Conservation (phyloP, 352 stramenopile species). For the Phytophthora syringae region DNA sequence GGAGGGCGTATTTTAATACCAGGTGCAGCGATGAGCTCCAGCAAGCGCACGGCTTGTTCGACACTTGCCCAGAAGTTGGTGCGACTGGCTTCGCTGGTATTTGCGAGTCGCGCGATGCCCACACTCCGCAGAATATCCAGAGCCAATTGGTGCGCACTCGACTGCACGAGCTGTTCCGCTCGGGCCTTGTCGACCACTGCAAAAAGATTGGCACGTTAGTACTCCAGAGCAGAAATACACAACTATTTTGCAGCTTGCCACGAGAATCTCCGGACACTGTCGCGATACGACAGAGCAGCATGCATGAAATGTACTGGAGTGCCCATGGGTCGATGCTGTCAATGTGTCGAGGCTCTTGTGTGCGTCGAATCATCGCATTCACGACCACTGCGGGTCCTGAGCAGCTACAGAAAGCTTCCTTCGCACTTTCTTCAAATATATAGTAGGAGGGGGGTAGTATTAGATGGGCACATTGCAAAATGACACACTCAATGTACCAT, state of each 20-base stretch:
- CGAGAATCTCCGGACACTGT: constrained; percentile 18
- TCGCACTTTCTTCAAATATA: constrained; percentile 40
- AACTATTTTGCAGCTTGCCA: constrained; percentile 21
- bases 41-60: constrained; percentile 58
- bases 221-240: not conserved
- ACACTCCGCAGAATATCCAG: constrained; percentile 46
- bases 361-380: constrained; percentile 29
- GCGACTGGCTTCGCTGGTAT: constrained; percentile 9
- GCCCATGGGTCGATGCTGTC: constrained; percentile 23
- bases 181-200: constrained; percentile 34
- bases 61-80: constrained; percentile 27
- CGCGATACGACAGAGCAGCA: constrained; percentile 58
- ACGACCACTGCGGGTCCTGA: constrained; percentile 35
- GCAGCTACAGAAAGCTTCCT: constrained; percentile 50
- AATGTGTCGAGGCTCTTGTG: constrained; percentile 19
- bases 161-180: constrained; percentile 46
- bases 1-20: too few species aligned
- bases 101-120: constrained; percentile 9
- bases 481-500: constrained; percentile 26
- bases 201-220: not conserved
- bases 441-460: not conserved
- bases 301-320: constrained; percentile 56
- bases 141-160: constrained; percentile 54
- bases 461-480: not conserved
- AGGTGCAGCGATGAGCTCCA: constrained; percentile 56